Evolutionary conservation across 2,329 filamentous ascomycete genomes (phyloP).

Genomic region (Tolypocladium pustulatum): DNA sequence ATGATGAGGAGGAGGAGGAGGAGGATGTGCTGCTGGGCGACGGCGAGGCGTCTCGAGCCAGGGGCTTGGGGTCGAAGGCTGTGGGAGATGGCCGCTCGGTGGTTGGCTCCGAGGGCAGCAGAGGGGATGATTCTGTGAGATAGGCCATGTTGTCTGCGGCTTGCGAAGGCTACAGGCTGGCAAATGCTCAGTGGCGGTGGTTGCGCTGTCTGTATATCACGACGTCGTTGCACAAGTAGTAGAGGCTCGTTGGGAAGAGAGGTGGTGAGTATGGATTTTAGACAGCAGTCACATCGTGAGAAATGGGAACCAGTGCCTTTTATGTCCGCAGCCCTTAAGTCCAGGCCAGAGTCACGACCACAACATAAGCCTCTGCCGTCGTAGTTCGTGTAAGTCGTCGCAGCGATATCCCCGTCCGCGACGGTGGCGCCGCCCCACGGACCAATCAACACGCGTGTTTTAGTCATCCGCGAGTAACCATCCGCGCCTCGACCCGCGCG

Average conservation of each 20-base stretch:
- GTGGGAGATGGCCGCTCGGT: conserved; percentile 12
- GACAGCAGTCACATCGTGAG: not conserved
- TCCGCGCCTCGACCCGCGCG: not conserved
- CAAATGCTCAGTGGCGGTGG: not conserved
- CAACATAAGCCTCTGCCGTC: not conserved
- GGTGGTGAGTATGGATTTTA: not conserved
- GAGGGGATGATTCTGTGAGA: conserved; percentile 20
- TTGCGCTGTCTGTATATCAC: not conserved
- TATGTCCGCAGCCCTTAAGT: not conserved
- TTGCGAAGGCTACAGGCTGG: not conserved
- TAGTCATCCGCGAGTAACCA: conserved; percentile 20
- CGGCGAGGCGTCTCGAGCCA: conserved; percentile 12
- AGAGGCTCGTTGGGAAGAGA: not conserved
- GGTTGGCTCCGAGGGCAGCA: conserved; percentile 19
- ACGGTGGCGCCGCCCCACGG: not conserved
- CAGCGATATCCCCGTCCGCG: not conserved
- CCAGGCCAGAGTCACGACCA: not conserved
- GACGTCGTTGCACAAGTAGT: not conserved
- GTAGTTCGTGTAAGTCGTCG: not conserved
- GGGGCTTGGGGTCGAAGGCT: conserved; percentile 13
- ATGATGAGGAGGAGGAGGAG: conserved; percentile 7
- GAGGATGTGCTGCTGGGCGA: conserved; percentile 5
- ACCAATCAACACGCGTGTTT: conserved; percentile 20
- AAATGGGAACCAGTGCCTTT: not conserved
- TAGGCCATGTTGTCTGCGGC: conserved; percentile 12